These are phyloP conservation scores for Suhomyces bokatorum DNA, from an alignment of 1,139 yeast species.

Conservation along the genomic window DNA sequence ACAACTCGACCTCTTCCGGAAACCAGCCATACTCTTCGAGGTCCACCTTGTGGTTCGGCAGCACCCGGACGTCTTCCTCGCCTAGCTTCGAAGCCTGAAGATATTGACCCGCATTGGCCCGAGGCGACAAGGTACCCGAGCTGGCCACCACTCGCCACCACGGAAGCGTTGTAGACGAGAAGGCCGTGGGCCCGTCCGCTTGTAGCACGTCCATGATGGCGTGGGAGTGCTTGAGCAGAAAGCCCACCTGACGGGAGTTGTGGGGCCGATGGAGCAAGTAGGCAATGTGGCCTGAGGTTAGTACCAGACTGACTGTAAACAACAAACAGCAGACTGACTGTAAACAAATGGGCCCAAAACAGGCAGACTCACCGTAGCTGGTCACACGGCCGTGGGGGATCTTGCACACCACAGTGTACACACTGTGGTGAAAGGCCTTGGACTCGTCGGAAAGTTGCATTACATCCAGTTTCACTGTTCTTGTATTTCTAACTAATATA, in stretches of 20 bases:
- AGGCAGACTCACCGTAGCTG: conserved; percentile 63
- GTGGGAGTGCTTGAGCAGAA: conserved; percentile 53
- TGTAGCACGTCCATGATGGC: conserved; percentile 26
- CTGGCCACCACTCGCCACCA: conserved; percentile 81
- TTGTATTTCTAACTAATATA: conserved; percentile 13
- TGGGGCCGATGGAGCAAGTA: conserved; percentile 59
- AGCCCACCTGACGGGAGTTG: conserved; percentile 74
- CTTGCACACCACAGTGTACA: conserved; percentile 51
- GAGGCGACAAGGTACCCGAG: conserved; percentile 59
- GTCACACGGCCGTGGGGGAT: conserved; percentile 71
- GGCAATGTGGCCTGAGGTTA: conserved; percentile 60
- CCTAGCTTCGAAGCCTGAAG: conserved; percentile 49
- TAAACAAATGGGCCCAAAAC: no score
- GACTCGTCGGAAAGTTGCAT: conserved; percentile 48
- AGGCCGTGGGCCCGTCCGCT: conserved; percentile 19
- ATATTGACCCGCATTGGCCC: conserved; percentile 47
- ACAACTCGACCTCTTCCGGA: conserved; percentile 47
- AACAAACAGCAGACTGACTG: conserved; percentile 18
- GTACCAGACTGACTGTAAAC: conserved; percentile 3
- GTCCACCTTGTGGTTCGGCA: conserved; percentile 39
- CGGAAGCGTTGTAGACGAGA: conserved; percentile 48
- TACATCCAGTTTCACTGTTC: background rate
- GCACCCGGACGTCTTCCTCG: conserved; percentile 52
- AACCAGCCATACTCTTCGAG: conserved; percentile 65
- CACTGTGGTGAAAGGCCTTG: conserved; percentile 59